Base-by-base conservation (phyloP, 2,329 filamentous ascomycete genomes). In the Pseudogymnoascus sp. region DNA sequence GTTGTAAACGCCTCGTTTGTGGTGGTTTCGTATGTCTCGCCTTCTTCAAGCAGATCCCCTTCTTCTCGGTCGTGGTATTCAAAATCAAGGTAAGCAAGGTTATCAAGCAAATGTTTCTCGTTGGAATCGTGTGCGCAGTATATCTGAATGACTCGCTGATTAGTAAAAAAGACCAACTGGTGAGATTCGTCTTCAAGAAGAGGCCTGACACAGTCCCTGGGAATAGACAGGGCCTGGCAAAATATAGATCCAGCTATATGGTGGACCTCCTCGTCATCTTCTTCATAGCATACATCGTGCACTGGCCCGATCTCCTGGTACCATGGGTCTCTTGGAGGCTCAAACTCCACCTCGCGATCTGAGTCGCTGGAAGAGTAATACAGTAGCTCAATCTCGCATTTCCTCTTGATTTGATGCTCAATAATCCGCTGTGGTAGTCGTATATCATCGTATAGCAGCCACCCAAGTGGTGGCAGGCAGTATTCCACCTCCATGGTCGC, bases 151-250 rank as follows among this genome's bases (percentile, higher is more conserved):
- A 65, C 63, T 64, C 66, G 65, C 42, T 68, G 66, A 50, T 72
- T 68, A 72, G 71, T 70, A 70, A 71, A 72, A 60, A 71, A 70
- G 60, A 65, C 35, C 24, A 69, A 64, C 37, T 68, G 64, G 44
- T 71, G 67, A 8, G 63, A 7, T 61, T 67, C 60, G 11, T 37
- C 37, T 26, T 59, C 50, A 33, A 33, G 29, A 11, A 56, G 14
- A 33, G 29, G 50, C 50, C 50, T 56, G 29, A 33, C 38, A 21
- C 59, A 61, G 33, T 61, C 35, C 14, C 59, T 31, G 35, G 59
- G 59, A 14, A 61, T 61, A 11, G 33, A 38, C 26, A 42, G 16
- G n/a, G 59, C 59, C 19, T 61, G 21, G 33, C 38, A 61, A 38
- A 61, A 26, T 16, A 61, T 61, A 31, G 59, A 38, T 21, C 35